Evolutionary conservation across 768 basidiomycete genomes (phyloP).

Genomic region (Tephrocybe rancida): DNA sequence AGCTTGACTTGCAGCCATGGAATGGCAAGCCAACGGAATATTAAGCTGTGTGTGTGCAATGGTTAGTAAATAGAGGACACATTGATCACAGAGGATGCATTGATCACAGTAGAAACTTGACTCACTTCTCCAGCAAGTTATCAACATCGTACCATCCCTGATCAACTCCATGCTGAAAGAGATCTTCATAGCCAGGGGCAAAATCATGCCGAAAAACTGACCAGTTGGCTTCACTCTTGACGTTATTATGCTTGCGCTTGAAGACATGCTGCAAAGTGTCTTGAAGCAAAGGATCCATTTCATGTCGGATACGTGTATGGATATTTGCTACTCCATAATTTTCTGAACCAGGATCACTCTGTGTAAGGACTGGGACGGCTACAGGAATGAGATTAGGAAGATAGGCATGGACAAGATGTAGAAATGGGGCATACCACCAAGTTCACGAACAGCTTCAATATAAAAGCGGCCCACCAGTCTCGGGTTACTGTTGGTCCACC

Average conservation of each 20-base stretch:
- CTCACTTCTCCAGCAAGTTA: background rate
- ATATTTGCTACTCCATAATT: constrained; percentile 47
- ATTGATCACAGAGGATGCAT: too few relatives aligned
- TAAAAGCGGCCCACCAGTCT: constrained; percentile 26
- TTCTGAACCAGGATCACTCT: constrained; percentile 45
- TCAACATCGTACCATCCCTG: background rate
- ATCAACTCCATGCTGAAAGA: constrained; percentile 30
- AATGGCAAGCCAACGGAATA: constrained; percentile 38
- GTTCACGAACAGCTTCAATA: constrained; percentile 20
- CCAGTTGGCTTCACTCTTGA: constrained; percentile 42
- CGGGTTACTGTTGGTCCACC: constrained; percentile 33
- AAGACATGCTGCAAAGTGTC: constrained; percentile 33
- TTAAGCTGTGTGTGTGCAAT: too few relatives aligned
- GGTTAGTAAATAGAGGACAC: too few relatives aligned
- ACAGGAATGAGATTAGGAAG: background rate
- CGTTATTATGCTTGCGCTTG: constrained; percentile 31
- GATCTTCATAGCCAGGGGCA: constrained; percentile 35
- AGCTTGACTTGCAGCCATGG: constrained; percentile 38
- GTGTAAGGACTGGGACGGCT: constrained; percentile 37
- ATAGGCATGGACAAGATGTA: background rate
- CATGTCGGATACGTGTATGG: constrained; percentile 40
- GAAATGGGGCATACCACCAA: constrained; percentile 17
- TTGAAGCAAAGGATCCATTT: constrained; percentile 17
- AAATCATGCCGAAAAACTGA: constrained; percentile 28
- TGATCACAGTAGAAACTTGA: background rate